phyloP scores from a whole-genome alignment of 2,329 filamentous ascomycete species.

The Parasarocladium wereldwijsianum region DNA sequence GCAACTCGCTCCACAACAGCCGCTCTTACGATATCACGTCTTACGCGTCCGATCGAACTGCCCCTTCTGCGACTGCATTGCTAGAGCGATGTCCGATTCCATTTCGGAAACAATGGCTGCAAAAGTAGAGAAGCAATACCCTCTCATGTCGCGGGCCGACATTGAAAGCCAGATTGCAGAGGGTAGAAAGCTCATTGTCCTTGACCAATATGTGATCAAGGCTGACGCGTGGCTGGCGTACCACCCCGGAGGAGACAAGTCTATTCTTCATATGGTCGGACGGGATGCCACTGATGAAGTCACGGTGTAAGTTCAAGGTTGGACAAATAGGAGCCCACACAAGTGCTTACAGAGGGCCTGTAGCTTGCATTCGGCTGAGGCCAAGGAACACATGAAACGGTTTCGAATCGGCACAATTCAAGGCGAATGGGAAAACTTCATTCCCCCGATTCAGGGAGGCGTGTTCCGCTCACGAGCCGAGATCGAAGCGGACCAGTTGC shows the following conservation, averaged over 20 bases:
- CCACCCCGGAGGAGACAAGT: constrained; percentile 83
- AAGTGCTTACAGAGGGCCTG: constrained; percentile 7
- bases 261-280: constrained; percentile 59
- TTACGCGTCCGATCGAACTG: no score
- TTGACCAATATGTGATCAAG: constrained; percentile 70
- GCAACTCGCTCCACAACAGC: no score
- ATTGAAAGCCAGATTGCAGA: constrained; percentile 67
- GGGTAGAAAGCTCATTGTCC: constrained; percentile 65
- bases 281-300: constrained; percentile 33
- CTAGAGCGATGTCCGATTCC: no score
- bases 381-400: constrained; percentile 47
- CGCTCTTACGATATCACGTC: no score
- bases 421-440: constrained; percentile 73
- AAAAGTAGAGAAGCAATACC: constrained; percentile 14
- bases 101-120: constrained; percentile 1
- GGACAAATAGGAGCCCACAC: background rate
- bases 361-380: constrained; percentile 71
- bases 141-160: constrained; percentile 22
- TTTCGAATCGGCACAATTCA: constrained; percentile 76
- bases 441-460: constrained; percentile 85
- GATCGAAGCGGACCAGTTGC: constrained; percentile 17
- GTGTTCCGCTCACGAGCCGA: constrained; percentile 30
- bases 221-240: constrained; percentile 79
- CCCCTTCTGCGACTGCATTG: no score
- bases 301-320: constrained; percentile 48